These are phyloP conservation scores for Podaxis carcinomalis DNA, from an alignment of 768 basidiomycete species.

Conservation along the genomic window DNA sequence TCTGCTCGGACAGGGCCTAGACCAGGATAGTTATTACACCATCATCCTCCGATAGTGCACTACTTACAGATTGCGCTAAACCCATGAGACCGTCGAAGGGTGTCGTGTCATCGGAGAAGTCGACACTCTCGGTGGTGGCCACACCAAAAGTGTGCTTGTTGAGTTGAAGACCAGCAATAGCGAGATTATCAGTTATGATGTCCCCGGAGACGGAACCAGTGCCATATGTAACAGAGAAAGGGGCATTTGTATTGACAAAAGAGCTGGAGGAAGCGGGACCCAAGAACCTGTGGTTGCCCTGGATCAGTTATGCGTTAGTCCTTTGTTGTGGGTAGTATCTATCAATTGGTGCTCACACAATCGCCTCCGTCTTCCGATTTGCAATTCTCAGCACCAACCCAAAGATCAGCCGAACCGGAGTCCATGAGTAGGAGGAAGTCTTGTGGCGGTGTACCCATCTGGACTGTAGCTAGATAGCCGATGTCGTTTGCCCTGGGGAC, in stretches of 20 bases:
- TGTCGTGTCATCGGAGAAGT: conserved; percentile 33
- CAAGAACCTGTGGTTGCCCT: conserved; percentile 44
- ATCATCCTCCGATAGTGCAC: too few species aligned
- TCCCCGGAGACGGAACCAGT: conserved; percentile 56
- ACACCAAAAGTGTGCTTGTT: conserved; percentile 57
- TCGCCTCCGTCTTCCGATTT: conserved; percentile 25
- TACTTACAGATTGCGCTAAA: conserved; percentile 48
- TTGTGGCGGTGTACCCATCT: conserved; percentile 43
- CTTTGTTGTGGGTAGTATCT: background rate
- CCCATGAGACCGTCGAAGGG: conserved; percentile 62
- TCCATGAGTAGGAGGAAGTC: conserved; percentile 54
- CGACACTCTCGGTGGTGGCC: conserved; percentile 44
- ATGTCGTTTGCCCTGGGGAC: conserved; percentile 3
- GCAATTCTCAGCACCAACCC: conserved; percentile 50
- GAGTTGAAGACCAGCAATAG: conserved; percentile 53
- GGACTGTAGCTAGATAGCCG: conserved; percentile 13
- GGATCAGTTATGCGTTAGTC: background rate
- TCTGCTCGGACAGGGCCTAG: conserved; percentile 62
- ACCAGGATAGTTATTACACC: background rate
- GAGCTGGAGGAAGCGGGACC: conserved; percentile 53
- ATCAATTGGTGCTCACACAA: conserved; percentile 21
- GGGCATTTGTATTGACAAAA: conserved; percentile 42
- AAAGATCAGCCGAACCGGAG: conserved; percentile 60
- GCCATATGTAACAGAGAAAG: conserved; percentile 49
- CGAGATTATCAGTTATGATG: conserved; percentile 53